A percentile compares a stretch with the other conserved stretches of the same genome.
phyloP scores from a whole-genome alignment of 2,329 filamentous ascomycete species.

The Didymella arachidicola region DNA sequence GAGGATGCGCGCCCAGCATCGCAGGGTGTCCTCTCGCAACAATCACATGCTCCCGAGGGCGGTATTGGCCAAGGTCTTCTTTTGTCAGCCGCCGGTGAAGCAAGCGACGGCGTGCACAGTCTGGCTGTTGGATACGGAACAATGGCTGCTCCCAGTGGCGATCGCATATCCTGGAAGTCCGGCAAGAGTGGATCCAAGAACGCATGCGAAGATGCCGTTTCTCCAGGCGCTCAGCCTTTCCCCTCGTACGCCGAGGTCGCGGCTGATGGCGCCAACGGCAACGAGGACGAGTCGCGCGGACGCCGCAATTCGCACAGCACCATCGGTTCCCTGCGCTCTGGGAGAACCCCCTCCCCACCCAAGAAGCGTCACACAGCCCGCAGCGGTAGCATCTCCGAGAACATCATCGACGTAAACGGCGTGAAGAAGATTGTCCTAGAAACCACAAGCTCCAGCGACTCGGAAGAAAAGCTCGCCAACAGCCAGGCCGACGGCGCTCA shows the following conservation, averaged over 20 bases:
- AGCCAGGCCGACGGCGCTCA: constrained; percentile 34
- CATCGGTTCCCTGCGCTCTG: constrained; percentile 43
- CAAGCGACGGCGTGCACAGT: constrained; percentile 71
- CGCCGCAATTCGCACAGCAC: constrained; percentile 43
- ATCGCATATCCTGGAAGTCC: constrained; percentile 43
- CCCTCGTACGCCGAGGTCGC: constrained; percentile 16
- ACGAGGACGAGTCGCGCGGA: constrained; percentile 23
- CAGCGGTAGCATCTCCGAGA: constrained; percentile 81
- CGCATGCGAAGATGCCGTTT: constrained; percentile 30
- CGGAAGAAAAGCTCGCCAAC: constrained; percentile 34
- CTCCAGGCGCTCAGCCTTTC: constrained; percentile 28
- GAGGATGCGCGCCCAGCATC: constrained; percentile 49
- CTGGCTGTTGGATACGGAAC: constrained; percentile 58
- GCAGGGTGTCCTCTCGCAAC: constrained; percentile 24
- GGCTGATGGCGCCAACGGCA: constrained; percentile 27
- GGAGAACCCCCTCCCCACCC: constrained; percentile 34
- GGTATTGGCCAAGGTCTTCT: constrained; percentile 64
- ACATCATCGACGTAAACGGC: constrained; percentile 75
- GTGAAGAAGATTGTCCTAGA: constrained; percentile 79
- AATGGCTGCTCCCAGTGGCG: constrained; percentile 40
- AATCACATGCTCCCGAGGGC: constrained; percentile 55
- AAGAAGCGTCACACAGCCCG: constrained; percentile 62
- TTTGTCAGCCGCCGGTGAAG: constrained; percentile 62
- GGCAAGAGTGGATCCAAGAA: constrained; percentile 26
- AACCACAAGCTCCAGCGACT: constrained; percentile 65